Evolutionary conservation across 2,329 filamentous ascomycete genomes (phyloP).

Genomic region (Penicillium hesseltinei): DNA sequence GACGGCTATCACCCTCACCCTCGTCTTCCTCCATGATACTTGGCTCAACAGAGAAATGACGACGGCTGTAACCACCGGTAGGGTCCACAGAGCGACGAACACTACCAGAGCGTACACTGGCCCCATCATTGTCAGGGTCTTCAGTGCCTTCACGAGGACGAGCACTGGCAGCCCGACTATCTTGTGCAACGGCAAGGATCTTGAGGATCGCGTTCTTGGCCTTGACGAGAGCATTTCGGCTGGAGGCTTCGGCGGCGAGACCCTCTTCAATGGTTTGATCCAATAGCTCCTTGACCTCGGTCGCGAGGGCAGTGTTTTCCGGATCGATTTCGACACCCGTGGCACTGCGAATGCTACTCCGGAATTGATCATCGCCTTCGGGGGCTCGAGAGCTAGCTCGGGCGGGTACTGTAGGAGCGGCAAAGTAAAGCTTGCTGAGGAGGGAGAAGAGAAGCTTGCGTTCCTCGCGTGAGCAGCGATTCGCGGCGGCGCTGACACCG

Average conservation of each 20-base stretch:
- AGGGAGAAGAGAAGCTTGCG: slow-evolving; percentile 77
- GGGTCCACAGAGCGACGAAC: slow-evolving; percentile 33
- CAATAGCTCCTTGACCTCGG: slow-evolving; percentile 57
- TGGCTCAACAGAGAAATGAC: slow-evolving; percentile 34
- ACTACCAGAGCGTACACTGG: slow-evolving; percentile 31
- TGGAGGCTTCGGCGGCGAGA: slow-evolving; percentile 42
- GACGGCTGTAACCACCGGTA: slow-evolving; percentile 24
- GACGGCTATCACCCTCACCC: slow-evolving; percentile 28
- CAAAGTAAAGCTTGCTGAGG: slow-evolving; percentile 78
- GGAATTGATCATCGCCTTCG: slow-evolving; percentile 60
- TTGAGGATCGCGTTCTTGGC: slow-evolving; percentile 46
- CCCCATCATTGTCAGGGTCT: slow-evolving; percentile 31
- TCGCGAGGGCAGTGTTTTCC: slow-evolving; percentile 52
- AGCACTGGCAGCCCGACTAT: slow-evolving; percentile 32
- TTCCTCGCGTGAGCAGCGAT: slow-evolving; percentile 63
- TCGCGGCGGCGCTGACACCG: slow-evolving; percentile 41
- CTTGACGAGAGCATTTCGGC: slow-evolving; percentile 47
- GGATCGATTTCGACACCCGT: slow-evolving; percentile 52
- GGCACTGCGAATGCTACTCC: slow-evolving; percentile 49
- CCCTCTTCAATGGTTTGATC: slow-evolving; percentile 55
- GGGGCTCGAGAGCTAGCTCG: slow-evolving; percentile 42
- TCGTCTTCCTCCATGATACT: slow-evolving; percentile 42
- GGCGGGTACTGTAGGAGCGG: slow-evolving; percentile 57
- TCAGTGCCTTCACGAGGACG: slow-evolving; percentile 34
- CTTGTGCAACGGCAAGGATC: slow-evolving; percentile 51